A percentile compares a stretch with the other conserved stretches of the same genome.
These are phyloP conservation scores for Stagonosporopsis tanaceti DNA, from an alignment of 2,329 filamentous ascomycete genomes.

Conservation along the genomic window DNA sequence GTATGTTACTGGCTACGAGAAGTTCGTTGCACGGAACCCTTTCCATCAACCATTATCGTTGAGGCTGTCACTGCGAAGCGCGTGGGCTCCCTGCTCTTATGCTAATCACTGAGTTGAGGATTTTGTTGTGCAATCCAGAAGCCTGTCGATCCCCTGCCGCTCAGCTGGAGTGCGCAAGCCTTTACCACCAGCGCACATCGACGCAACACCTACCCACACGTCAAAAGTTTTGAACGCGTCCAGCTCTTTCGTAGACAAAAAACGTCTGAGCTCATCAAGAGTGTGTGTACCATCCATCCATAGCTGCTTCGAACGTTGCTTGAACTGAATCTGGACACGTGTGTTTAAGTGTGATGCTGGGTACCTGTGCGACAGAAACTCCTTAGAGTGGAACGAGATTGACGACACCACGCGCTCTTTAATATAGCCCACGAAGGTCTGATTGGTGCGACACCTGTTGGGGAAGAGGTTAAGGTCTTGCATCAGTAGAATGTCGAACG, in stretches of 20 bases:
- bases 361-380: no score
- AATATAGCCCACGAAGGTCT: no score
- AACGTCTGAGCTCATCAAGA: background rate
- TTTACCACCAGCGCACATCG: background rate
- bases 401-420: no score
- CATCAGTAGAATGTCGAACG: no score
- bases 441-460: no score
- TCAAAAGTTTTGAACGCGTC: background rate
- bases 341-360: no score
- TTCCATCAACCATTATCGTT: background rate
- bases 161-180: background rate
- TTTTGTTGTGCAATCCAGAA: background rate
- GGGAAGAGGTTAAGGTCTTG: no score
- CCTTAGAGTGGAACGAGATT: no score
- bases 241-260: background rate
- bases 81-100: background rate
- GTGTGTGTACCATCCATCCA: no score
- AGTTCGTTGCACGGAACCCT: background rate
- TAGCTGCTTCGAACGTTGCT: no score
- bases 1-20: background rate
- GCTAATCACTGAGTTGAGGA: background rate
- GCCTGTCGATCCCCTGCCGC: background rate
- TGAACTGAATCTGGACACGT: no score
- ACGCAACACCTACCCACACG: constrained; percentile 1
- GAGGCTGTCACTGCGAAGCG: background rate